Percentiles rank a stretch among this genome's conserved stretches.
Conservation (phyloP, 129 eudicot genomes). For the Helianthus tuberosus region DNA sequence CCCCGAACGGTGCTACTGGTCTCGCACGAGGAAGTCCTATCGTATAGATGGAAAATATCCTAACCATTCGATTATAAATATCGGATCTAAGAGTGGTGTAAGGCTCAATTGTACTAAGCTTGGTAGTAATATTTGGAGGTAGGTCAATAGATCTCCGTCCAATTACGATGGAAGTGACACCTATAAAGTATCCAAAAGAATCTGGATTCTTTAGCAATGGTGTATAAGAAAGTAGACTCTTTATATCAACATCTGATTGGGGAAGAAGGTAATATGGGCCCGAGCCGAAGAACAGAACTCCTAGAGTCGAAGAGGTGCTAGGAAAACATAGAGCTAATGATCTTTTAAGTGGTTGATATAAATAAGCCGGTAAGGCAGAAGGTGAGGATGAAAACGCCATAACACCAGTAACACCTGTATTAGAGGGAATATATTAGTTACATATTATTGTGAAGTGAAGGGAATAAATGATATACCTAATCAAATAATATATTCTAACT, state of each 20-base stretch:
- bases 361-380: constrained; percentile 32
- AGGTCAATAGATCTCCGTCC: constrained; percentile 17
- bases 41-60: background rate
- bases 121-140: constrained; percentile 12
- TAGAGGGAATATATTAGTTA: too few relatives aligned
- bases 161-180: constrained; percentile 28
- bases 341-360: constrained; percentile 25
- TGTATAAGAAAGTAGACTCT: constrained; percentile 33
- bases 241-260: constrained; percentile 29
- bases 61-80: constrained; percentile 17
- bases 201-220: constrained; percentile 28
- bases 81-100: constrained; percentile 33
- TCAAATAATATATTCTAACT: too few relatives aligned
- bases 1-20: background rate
- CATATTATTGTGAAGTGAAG: too few relatives aligned
- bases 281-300: constrained; percentile 47
- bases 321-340: constrained; percentile 51
- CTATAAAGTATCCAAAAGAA: constrained; percentile 36
- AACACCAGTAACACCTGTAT: constrained; percentile 31
- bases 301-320: constrained; percentile 24
- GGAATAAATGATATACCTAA: too few relatives aligned
- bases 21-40: background rate
- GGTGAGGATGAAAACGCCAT: constrained; percentile 47
- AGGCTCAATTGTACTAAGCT: constrained; percentile 35
- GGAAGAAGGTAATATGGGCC: constrained; percentile 47